phyloP scores from a whole-genome alignment of 192 early-diverging fungal species.

The Pilobolus umbonatus region DNA sequence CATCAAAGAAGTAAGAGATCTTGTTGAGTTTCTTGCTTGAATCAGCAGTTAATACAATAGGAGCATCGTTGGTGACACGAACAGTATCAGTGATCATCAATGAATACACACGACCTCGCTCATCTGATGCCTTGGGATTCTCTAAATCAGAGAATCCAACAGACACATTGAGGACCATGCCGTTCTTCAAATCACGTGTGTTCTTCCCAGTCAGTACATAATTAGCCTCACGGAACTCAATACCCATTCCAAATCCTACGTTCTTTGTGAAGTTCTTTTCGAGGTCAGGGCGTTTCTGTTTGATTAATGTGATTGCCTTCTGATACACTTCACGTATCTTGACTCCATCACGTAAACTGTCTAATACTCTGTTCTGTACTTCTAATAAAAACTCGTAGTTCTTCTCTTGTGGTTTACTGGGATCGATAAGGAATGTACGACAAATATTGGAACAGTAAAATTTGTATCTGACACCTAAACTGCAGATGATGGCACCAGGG shows the following conservation, averaged over 20 bases:
- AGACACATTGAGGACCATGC: constrained; percentile 82
- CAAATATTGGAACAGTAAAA: constrained; percentile 93
- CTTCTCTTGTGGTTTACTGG: constrained; percentile 81
- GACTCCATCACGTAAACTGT: constrained; percentile 66
- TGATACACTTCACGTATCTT: constrained; percentile 75
- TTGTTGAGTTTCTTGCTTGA: constrained; percentile 50
- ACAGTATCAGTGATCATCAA: constrained; percentile 81
- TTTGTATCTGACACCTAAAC: constrained; percentile 91
- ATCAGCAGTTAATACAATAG: constrained; percentile 55
- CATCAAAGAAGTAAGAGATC: constrained; percentile 43
- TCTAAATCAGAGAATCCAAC: constrained; percentile 83
- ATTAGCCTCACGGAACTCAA: constrained; percentile 86
- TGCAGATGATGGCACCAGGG: constrained; percentile 88
- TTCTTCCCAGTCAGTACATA: constrained; percentile 77
- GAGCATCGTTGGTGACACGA: constrained; percentile 59
- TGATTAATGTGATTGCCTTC: constrained; percentile 63
- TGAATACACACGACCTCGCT: constrained; percentile 75
- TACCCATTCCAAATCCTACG: constrained; percentile 88
- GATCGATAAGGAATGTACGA: constrained; percentile 91
- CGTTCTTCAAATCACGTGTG: constrained; percentile 57
- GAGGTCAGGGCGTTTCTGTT: constrained; percentile 79
- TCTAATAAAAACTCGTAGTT: constrained; percentile 91
- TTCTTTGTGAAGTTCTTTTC: constrained; percentile 81
- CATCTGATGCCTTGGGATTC: constrained; percentile 68
- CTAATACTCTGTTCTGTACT: constrained; percentile 73